Evolutionary conservation across 495 filamentous ascomycete species (phyloP).

Genomic region (Xylaria palmicola): DNA sequence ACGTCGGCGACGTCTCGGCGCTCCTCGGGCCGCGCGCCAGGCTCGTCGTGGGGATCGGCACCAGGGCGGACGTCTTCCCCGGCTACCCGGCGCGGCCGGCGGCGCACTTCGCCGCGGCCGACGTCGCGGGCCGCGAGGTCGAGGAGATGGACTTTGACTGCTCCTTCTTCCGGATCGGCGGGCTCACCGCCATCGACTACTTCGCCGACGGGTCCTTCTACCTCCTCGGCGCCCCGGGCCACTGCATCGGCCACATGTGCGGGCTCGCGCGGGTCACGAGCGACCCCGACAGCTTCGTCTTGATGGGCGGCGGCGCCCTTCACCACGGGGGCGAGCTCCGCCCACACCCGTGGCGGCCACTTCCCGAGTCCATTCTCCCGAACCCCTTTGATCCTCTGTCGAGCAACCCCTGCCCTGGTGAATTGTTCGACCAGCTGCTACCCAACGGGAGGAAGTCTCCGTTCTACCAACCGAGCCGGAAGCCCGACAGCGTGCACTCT

Average conservation of each 20-base stretch:
- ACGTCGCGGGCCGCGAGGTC: conserved; percentile 42
- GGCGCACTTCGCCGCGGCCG: conserved; percentile 40
- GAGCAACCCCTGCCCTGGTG: conserved; percentile 36
- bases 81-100: conserved; percentile 51
- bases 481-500: conserved; percentile 16
- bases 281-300: conserved; percentile 49
- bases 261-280: conserved; percentile 53
- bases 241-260: conserved; percentile 57
- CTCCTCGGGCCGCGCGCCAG: conserved; percentile 55
- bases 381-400: conserved; percentile 30
- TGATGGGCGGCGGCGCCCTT: conserved; percentile 56
- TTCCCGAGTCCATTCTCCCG: conserved; percentile 46
- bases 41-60: conserved; percentile 58
- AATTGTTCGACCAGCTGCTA: conserved; percentile 38
- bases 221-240: conserved; percentile 57
- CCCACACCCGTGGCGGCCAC: conserved; percentile 47
- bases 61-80: conserved; percentile 46
- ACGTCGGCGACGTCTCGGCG: conserved; percentile 53
- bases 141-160: conserved; percentile 46
- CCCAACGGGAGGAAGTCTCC: conserved; percentile 27
- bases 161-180: conserved; percentile 41
- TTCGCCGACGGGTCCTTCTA: conserved; percentile 62
- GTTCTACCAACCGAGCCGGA: conserved; percentile 32
- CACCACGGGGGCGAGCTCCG: conserved; percentile 56
- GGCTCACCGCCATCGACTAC: conserved; percentile 57